Conservation (phyloP, 2,329 filamentous ascomycete species). For the Helotiales sp. region DNA sequence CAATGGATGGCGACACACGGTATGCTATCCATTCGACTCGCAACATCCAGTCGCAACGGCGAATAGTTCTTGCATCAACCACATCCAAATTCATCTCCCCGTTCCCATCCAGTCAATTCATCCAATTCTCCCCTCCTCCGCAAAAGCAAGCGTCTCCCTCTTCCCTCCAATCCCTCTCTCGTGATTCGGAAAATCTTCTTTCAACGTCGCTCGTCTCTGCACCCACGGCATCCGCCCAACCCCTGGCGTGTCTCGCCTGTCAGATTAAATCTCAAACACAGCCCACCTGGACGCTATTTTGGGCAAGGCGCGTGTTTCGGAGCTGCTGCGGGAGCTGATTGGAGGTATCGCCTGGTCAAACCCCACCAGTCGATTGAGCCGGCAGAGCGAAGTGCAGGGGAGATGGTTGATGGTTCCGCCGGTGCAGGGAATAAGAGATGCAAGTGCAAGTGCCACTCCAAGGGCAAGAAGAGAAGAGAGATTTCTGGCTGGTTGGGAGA, state of each 20-base stretch:
- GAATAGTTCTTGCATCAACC: neutral
- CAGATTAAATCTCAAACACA: constrained; percentile 2
- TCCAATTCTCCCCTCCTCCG: neutral
- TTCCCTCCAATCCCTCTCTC: too few species aligned
- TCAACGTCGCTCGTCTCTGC: too few species aligned
- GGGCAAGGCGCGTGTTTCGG: constrained; percentile 27
- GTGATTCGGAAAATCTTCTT: neutral
- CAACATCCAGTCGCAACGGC: neutral
- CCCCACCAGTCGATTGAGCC: neutral
- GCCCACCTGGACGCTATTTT: constrained; percentile 22
- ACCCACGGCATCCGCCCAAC: neutral
- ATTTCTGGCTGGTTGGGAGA: too few species aligned
- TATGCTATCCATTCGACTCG: neutral
- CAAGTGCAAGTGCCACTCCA: neutral
- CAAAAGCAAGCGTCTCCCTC: neutral
- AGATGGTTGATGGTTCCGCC: too few species aligned
- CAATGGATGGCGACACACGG: neutral
- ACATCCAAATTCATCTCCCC: neutral
- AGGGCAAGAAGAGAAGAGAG: neutral
- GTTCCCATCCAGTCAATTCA: neutral
- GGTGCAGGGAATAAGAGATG: too few species aligned
- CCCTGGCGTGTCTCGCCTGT: neutral
- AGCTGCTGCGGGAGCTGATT: constrained; percentile 8
- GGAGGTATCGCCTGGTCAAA: neutral
- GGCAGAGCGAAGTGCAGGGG: neutral